Conservation (phyloP, 768 basidiomycete species). For the Ephemerocybe angulata region DNA sequence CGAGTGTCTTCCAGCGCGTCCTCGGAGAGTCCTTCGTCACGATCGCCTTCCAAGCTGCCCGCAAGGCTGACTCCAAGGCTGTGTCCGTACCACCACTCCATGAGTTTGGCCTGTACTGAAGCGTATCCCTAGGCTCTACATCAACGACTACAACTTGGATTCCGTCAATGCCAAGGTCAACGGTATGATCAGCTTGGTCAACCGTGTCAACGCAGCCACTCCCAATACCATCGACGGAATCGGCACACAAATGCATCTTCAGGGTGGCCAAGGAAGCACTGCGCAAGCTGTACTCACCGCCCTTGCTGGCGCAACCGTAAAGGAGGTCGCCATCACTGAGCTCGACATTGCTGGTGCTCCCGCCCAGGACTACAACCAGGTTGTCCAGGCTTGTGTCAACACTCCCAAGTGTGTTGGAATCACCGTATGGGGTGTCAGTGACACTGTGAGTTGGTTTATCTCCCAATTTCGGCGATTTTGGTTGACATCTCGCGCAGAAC, state of each 20-base stretch:
- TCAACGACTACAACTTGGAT: conserved; percentile 49
- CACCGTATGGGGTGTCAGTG: conserved; percentile 48
- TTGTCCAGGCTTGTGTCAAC: conserved; percentile 43
- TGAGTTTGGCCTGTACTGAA: no score
- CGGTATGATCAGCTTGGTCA: conserved; percentile 39
- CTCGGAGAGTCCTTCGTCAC: conserved; percentile 42
- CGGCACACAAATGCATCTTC: conserved; percentile 48
- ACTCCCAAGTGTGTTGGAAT: conserved; percentile 41
- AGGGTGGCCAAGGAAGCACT: conserved; percentile 21
- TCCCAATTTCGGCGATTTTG: not conserved
- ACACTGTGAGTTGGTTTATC: conserved; percentile 28
- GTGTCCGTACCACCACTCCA: no score
- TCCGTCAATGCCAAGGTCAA: conserved; percentile 45
- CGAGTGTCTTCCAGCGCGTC: conserved; percentile 39
- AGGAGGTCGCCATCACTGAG: conserved; percentile 48
- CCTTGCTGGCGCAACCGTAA: conserved; percentile 34
- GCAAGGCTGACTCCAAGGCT: no score
- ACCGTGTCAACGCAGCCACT: conserved; percentile 33
- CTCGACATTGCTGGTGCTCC: conserved; percentile 38
- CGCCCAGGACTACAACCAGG: conserved; percentile 41
- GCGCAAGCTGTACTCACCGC: conserved; percentile 40
- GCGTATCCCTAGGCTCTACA: no score
- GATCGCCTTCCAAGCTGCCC: conserved; percentile 45
- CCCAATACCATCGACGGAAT: conserved; percentile 45
- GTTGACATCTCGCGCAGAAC: conserved; percentile 23